Base-by-base conservation (phyloP, 768 basidiomycete genomes). In the Trametes cubensis region DNA sequence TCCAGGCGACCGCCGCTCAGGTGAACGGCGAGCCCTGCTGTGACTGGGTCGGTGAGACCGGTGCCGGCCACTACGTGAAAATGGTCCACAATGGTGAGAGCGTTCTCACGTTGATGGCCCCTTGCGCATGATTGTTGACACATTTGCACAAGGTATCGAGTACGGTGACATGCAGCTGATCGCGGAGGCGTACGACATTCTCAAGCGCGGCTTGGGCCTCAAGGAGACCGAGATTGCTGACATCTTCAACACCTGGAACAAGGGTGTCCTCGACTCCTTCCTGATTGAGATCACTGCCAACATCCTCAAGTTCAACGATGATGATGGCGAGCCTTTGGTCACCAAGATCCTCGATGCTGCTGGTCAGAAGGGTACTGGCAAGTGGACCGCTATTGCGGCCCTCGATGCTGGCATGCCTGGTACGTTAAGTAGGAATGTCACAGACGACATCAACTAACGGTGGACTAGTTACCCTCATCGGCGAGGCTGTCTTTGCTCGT, bases 151-250 rank as follows among this genome's bases (percentile, higher is more conserved):
- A 95, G 96, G 96, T 81, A 99, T 99, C 76, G 97, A 99, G 77
- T 98, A 98, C 74, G 95, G 93, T 70, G 97, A 99, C 79, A 99
- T 99, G 97, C 96, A 98, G 77, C 82, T 98, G 73, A 98, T 99
- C 68, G 93, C 94, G 63, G 97, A 99, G 79, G 95, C 94, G 6
- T 99, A 99, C 76, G 96, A 98, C 75, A 97, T 99, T 78, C 88
- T 99, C 74, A 94, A 94, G 83, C 92, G 94, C 69, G 96, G 96
- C 64, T 89, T 98, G 70, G 93, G 89, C 66, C 82, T 96, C 60
- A 48, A 74, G 38, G 94, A 97, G 72, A 81, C 81, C 62, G 97
- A 99, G 78, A 98, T 99, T 66, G 90, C 95, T 63, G 89, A 88
- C 66, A 95, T 98, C 76, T 98, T 99, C 80, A 74, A 83, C 55